Percentiles rank a stretch among this genome's conserved stretches.
Conservation (phyloP, 2,329 filamentous ascomycete species). For the Alternaria panax region DNA sequence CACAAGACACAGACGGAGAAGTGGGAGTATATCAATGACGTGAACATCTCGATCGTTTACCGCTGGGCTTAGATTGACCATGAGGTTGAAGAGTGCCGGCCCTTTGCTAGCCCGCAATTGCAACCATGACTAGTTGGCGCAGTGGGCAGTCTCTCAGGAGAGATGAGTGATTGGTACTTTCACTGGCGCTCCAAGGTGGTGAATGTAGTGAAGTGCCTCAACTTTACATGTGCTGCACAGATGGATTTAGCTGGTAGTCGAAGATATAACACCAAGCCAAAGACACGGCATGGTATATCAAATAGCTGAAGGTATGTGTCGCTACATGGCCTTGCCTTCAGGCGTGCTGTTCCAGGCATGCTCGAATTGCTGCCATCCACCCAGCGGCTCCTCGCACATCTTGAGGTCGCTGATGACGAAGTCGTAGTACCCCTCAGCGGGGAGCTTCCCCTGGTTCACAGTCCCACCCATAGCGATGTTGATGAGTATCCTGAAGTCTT, state of each 20-base stretch:
- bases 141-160: neutral
- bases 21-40: too few species aligned
- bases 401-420: conserved; percentile 62
- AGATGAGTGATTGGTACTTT: neutral
- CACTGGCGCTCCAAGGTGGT: neutral
- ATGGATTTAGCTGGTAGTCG: neutral
- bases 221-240: neutral
- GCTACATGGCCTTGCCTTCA: conserved; percentile 44
- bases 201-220: neutral
- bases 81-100: too few species aligned
- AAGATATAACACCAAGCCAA: neutral
- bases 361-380: conserved; percentile 64
- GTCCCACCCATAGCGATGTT: conserved; percentile 70
- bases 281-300: neutral
- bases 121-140: too few species aligned
- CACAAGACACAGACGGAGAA: too few species aligned
- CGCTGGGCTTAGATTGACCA: too few species aligned
- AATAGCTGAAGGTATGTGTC: neutral
- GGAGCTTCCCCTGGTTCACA: conserved; percentile 62
- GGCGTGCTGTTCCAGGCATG: conserved; percentile 55
- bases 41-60: too few species aligned
- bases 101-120: too few species aligned
- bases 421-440: conserved; percentile 63
- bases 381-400: conserved; percentile 61
- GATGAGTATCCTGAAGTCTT: conserved; percentile 64